Evolutionary conservation across 2,329 filamentous ascomycete genomes (phyloP).

Genomic region (Polytolypa hystricis): DNA sequence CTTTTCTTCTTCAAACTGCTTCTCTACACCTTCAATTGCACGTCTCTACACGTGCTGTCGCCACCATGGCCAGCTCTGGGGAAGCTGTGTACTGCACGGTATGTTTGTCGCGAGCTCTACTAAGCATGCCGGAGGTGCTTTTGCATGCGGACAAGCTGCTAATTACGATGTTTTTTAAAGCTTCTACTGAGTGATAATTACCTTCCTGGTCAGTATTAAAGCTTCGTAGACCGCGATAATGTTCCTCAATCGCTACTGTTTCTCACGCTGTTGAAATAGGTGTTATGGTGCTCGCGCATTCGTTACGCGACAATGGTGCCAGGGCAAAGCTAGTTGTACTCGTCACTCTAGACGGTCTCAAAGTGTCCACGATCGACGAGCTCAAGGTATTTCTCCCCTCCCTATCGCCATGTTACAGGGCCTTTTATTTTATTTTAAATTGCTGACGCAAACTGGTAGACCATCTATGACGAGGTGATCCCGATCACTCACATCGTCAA

Average conservation of each 20-base stretch:
- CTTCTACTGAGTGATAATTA: constrained; percentile 88
- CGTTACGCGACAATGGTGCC: constrained; percentile 79
- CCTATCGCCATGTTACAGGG: constrained; percentile 5
- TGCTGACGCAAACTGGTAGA: constrained; percentile 38
- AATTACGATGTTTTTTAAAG: constrained; percentile 35
- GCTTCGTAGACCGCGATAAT: background rate
- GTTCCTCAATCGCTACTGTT: background rate
- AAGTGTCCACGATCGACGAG: constrained; percentile 62
- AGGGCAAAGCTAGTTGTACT: constrained; percentile 76
- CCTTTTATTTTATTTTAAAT: constrained; percentile 4
- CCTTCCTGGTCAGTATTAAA: constrained; percentile 61
- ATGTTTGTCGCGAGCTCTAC: no score
- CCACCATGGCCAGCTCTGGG: constrained; percentile 29
- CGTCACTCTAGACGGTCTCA: constrained; percentile 70
- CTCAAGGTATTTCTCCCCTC: constrained; percentile 50
- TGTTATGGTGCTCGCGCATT: constrained; percentile 87
- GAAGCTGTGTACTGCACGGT: constrained; percentile 59
- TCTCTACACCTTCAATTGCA: background rate
- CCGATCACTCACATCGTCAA: constrained; percentile 73
- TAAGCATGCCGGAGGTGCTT: no score
- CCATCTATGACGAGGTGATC: constrained; percentile 78
- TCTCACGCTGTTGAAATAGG: constrained; percentile 41
- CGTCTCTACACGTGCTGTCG: background rate
- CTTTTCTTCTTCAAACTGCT: background rate
- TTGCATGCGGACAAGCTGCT: no score